Conservation (phyloP, 768 basidiomycete genomes). For the Lactarius deliciosus region DNA sequence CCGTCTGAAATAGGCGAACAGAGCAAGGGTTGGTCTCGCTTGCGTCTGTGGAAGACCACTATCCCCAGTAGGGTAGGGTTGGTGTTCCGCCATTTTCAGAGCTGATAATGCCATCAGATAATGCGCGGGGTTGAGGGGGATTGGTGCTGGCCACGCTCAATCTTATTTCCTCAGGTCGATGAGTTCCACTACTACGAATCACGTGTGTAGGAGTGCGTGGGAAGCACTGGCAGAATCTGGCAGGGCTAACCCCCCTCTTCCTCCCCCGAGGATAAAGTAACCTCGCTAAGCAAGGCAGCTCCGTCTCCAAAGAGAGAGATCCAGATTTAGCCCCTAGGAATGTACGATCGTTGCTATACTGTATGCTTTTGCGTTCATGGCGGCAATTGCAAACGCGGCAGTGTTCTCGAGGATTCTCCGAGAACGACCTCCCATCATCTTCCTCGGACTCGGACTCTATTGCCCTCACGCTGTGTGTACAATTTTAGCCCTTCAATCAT, state of each 20-base stretch:
- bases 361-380: background rate
- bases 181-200: slow-evolving; percentile 7
- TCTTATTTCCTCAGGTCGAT: background rate
- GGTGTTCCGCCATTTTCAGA: background rate
- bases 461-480: slow-evolving; percentile 4
- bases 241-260: background rate
- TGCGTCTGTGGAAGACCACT: background rate
- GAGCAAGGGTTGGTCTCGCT: background rate
- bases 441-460: background rate
- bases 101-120: background rate
- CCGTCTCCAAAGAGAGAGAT: background rate
- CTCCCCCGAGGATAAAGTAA: background rate
- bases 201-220: slow-evolving; percentile 13
- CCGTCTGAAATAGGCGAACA: background rate
- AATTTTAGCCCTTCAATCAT: slow-evolving; percentile 13
- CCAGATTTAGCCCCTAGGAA: background rate
- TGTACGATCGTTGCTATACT: background rate
- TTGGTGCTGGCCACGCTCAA: slow-evolving; percentile 2
- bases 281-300: background rate
- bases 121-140: slow-evolving; percentile 6
- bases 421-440: background rate
- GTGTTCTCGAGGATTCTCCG: slow-evolving; percentile 7
- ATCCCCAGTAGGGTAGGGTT: background rate
- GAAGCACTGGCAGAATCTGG: background rate
- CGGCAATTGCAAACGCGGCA: background rate